phyloP scores from a whole-genome alignment of 208 protist species.

The Leishmania turanica region DNA sequence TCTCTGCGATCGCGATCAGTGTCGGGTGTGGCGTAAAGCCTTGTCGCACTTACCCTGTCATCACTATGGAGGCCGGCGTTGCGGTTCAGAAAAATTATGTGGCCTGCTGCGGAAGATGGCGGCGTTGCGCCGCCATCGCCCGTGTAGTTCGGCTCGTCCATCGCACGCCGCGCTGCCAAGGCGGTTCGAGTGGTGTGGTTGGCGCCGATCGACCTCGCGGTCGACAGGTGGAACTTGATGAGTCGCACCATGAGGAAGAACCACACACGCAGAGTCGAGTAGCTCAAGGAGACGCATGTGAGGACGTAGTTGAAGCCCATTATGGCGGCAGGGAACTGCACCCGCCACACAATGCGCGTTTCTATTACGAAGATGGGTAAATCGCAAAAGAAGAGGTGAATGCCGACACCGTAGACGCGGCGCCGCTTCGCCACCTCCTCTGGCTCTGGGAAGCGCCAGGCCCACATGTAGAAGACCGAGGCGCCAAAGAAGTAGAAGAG shows the following conservation, averaged over 20 bases:
- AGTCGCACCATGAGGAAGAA: constrained; percentile 84
- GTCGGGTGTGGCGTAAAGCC: constrained; percentile 6
- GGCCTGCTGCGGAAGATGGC: neutral
- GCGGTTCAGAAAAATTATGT: constrained; percentile 26
- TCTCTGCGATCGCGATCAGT: constrained; percentile 5
- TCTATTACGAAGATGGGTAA: constrained; percentile 84
- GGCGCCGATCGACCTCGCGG: constrained; percentile 1
- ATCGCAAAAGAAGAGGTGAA: constrained; percentile 84
- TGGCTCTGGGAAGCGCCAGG: constrained; percentile 86
- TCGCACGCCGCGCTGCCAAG: constrained; percentile 4
- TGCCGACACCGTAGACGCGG: constrained; percentile 72
- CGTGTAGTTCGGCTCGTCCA: constrained; percentile 17
- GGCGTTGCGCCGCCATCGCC: constrained; percentile 2
- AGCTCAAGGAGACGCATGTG: constrained; percentile 73
- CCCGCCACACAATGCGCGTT: constrained; percentile 69
- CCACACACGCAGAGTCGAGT: constrained; percentile 83
- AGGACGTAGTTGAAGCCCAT: constrained; percentile 74
- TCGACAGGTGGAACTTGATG: constrained; percentile 67
- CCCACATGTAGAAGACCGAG: constrained; percentile 92
- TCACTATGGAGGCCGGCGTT: constrained; percentile 16
- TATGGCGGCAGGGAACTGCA: constrained; percentile 57
- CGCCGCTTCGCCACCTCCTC: constrained; percentile 86
- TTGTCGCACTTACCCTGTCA: constrained; percentile 3
- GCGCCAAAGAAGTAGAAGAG: constrained; percentile 69
- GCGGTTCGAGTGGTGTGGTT: constrained; percentile 18